Evolutionary conservation across 2,329 filamentous ascomycete genomes (phyloP).

Genomic region (Arachnopeziza araneosa): DNA sequence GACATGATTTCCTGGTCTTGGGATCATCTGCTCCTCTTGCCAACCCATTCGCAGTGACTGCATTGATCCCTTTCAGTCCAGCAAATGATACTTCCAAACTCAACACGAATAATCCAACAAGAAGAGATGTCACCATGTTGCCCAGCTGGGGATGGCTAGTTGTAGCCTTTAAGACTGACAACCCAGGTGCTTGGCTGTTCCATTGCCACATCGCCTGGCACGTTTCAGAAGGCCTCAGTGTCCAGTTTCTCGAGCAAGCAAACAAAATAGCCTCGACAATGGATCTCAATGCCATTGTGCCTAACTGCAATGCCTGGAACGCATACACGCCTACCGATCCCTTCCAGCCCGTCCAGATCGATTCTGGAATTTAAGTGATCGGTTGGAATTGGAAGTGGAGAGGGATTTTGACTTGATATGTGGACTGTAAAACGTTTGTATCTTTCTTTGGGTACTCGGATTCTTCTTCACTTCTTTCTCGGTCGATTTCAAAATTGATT

Average conservation of each 20-base stretch:
- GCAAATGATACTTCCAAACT: conserved; percentile 22
- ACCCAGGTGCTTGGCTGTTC: conserved; percentile 45
- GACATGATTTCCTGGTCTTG: conserved; percentile 40
- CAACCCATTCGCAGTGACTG: conserved; percentile 26
- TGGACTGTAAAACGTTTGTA: background rate
- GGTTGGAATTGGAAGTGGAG: background rate
- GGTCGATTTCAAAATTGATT: background rate
- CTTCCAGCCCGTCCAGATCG: background rate
- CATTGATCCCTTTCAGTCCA: conserved; percentile 41
- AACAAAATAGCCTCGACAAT: background rate
- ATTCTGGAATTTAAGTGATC: background rate
- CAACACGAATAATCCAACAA: conserved; percentile 37
- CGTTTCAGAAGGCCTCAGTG: conserved; percentile 11
- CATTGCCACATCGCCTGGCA: conserved; percentile 39
- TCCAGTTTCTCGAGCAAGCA: conserved; percentile 13
- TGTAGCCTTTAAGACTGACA: conserved; percentile 44
- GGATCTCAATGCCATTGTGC: background rate
- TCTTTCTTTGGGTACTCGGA: background rate
- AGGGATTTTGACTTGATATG: background rate
- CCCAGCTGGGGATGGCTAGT: conserved; percentile 40
- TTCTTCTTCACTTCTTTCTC: background rate
- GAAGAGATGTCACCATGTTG: conserved; percentile 45
- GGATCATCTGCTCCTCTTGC: conserved; percentile 16
- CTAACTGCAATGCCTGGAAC: background rate
- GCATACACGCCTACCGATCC: background rate